A percentile compares a stretch with the other conserved stretches of the same genome.
phyloP scores from a whole-genome alignment of 108 stramenopile species.

The Mediolabrus comicus region DNA sequence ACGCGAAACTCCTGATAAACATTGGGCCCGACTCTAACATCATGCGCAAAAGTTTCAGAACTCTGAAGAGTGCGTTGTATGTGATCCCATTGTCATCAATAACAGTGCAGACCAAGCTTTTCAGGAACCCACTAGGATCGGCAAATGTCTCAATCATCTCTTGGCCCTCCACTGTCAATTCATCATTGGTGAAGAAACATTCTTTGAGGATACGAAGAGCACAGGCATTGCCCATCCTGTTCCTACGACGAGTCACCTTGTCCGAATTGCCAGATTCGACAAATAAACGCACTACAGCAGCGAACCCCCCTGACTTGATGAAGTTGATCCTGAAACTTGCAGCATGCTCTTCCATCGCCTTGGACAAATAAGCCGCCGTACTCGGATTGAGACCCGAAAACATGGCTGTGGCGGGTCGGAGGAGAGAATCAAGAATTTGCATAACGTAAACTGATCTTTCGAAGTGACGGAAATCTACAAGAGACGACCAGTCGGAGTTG shows the following conservation, averaged over 20 bases:
- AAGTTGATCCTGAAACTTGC: conserved; percentile 73
- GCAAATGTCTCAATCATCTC: conserved; percentile 57
- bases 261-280: conserved; percentile 51
- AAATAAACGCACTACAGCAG: conserved; percentile 79
- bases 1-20: conserved; percentile 52
- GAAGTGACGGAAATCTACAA: conserved; percentile 68
- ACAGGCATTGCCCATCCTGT: conserved; percentile 81
- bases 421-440: conserved; percentile 89
- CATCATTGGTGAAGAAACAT: conserved; percentile 55
- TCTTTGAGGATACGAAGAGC: conserved; percentile 83
- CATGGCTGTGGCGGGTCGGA: conserved; percentile 84
- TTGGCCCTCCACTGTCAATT: conserved; percentile 56
- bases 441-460: conserved; percentile 90
- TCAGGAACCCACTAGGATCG: conserved; percentile 64
- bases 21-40: conserved; percentile 57
- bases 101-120: conserved; percentile 73
- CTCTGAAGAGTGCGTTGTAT: conserved; percentile 69
- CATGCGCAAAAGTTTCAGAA: conserved; percentile 67
- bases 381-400: conserved; percentile 55
- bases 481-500: conserved; percentile 57
- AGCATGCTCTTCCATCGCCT: conserved; percentile 40
- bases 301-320: conserved; percentile 90
- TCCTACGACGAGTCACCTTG: conserved; percentile 54
- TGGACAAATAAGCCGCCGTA: conserved; percentile 28
- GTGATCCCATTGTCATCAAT: conserved; percentile 75